These are phyloP conservation scores for Mrakia frigida DNA, from an alignment of 768 basidiomycete genomes.

Conservation along the genomic window DNA sequence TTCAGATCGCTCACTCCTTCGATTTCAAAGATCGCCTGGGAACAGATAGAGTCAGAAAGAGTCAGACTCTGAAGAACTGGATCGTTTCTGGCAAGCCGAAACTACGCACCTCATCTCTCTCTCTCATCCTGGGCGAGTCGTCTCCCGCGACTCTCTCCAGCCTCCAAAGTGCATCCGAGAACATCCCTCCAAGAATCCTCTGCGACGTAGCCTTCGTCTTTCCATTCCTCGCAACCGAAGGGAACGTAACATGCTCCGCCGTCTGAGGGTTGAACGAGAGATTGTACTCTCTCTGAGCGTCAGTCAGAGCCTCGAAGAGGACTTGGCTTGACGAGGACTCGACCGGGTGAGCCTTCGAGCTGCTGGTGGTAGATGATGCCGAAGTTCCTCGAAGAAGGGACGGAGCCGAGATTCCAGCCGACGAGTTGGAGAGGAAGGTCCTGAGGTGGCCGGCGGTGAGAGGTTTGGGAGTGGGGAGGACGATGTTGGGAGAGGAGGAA, in stretches of 20 bases:
- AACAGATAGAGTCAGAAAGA: background rate
- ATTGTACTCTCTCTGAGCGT: background rate
- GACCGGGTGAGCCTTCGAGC: background rate
- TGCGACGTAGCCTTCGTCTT: background rate
- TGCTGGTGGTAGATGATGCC: background rate
- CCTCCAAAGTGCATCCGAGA: background rate
- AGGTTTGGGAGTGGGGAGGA: too few species aligned
- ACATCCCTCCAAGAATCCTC: background rate
- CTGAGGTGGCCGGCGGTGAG: too few species aligned
- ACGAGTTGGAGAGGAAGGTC: too few species aligned
- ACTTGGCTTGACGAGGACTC: background rate
- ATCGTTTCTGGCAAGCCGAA: background rate
- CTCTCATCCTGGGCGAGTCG: background rate
- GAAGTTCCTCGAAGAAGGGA: too few species aligned
- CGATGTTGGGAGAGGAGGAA: too few species aligned
- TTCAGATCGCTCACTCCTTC: constrained; percentile 18
- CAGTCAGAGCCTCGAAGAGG: background rate
- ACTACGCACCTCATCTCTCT: background rate
- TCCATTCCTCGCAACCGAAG: background rate
- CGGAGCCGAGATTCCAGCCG: too few species aligned
- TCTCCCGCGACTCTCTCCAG: background rate
- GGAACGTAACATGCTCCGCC: background rate
- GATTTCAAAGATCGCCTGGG: constrained; percentile 17
- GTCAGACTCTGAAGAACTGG: background rate
- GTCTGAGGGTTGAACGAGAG: background rate